Conservation (phyloP, 2,329 filamentous ascomycete species). For the Parastagonospora nodorum region DNA sequence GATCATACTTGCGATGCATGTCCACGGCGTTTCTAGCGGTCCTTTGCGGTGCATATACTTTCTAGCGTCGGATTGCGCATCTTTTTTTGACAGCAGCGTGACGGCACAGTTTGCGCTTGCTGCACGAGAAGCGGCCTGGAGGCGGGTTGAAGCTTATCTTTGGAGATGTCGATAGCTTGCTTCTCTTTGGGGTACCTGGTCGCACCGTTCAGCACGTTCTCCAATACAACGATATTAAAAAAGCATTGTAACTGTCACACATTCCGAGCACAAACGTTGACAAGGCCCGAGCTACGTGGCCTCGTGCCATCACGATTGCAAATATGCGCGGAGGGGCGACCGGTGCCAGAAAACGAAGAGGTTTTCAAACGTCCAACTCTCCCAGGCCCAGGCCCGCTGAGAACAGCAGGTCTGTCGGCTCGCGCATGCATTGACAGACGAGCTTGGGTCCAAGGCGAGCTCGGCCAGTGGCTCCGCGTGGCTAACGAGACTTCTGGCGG, state of each 20-base stretch:
- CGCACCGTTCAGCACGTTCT: too few species aligned
- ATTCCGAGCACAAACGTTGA: too few species aligned
- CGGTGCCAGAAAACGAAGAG: background rate
- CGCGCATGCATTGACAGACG: conserved; percentile 19
- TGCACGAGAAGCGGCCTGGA: too few species aligned
- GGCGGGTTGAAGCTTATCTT: background rate
- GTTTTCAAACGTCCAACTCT: conserved; percentile 1
- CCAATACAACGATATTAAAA: too few species aligned
- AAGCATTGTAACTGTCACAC: too few species aligned
- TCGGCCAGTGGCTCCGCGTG: conserved; percentile 26
- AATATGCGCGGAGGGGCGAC: background rate
- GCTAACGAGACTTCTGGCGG: conserved; percentile 4
- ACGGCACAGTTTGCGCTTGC: too few species aligned
- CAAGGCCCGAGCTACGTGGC: too few species aligned
- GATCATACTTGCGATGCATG: conserved; percentile 12
- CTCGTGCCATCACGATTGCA: too few species aligned
- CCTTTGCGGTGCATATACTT: background rate
- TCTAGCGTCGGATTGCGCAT: background rate
- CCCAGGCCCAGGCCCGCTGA: conserved; percentile 5
- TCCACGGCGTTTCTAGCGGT: conserved; percentile 25
- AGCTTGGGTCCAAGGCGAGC: conserved; percentile 12
- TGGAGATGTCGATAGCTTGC: too few species aligned
- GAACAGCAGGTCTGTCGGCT: conserved; percentile 18
- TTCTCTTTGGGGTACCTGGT: too few species aligned
- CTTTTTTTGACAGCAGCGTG: background rate